A percentile compares a stretch with the other conserved stretches of the same genome.
These are phyloP conservation scores for Tylopilus sp. DNA, from an alignment of 768 basidiomycete species.

Conservation along the genomic window DNA sequence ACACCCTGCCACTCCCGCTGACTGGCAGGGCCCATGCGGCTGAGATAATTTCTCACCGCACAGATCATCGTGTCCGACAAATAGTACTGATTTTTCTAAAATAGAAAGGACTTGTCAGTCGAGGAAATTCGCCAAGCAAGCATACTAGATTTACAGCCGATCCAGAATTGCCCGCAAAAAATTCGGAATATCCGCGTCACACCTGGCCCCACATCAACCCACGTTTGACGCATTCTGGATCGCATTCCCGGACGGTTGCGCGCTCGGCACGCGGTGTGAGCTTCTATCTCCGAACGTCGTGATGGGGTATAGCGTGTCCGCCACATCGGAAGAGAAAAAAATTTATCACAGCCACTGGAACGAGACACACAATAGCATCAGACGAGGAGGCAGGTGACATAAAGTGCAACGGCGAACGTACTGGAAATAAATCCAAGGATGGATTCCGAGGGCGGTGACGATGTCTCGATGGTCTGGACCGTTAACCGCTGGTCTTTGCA, in stretches of 20 bases:
- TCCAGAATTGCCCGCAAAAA: neutral
- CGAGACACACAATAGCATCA: neutral
- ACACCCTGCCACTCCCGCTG: too few species aligned
- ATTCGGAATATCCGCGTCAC: neutral
- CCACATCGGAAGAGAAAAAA: slow-evolving; percentile 39
- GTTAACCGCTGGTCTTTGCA: slow-evolving; percentile 12
- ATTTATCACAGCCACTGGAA: slow-evolving; percentile 28
- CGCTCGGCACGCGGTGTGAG: slow-evolving; percentile 20
- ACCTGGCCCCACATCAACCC: slow-evolving; percentile 26
- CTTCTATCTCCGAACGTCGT: slow-evolving; percentile 37
- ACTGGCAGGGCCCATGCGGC: too few species aligned
- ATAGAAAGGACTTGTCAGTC: neutral
- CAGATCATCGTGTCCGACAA: neutral
- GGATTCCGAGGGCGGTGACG: slow-evolving; percentile 18
- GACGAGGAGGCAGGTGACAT: slow-evolving; percentile 12
- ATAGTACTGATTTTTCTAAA: neutral
- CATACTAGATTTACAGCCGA: neutral
- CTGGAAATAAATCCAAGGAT: slow-evolving; percentile 46
- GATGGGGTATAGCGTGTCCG: slow-evolving; percentile 40
- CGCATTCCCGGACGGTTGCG: slow-evolving; percentile 2
- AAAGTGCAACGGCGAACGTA: neutral
- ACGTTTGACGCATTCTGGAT: slow-evolving; percentile 35
- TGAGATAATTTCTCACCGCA: too few species aligned
- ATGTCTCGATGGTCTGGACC: slow-evolving; percentile 38
- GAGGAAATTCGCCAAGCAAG: neutral